These are phyloP conservation scores for Cladosporium colombiae DNA, from an alignment of 2,329 filamentous ascomycete genomes.

Conservation along the genomic window DNA sequence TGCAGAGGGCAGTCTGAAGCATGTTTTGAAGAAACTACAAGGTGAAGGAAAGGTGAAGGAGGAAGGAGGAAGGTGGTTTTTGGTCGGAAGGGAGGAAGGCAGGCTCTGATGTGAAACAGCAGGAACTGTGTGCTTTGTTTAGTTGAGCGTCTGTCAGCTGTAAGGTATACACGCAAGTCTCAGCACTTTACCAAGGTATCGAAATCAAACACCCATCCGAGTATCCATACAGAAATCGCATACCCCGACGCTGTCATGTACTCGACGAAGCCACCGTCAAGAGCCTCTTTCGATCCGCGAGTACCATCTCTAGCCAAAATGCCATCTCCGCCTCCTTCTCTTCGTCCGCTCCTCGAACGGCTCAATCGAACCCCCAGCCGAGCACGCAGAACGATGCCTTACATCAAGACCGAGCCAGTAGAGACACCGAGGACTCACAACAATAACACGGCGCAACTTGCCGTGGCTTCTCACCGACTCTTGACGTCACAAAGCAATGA, in stretches of 20 bases:
- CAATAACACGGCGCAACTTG: not conserved
- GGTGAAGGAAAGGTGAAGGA: slow-evolving; percentile 66
- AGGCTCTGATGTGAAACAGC: not conserved
- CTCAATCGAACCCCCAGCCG: slow-evolving; percentile 1
- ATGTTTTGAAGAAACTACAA: slow-evolving; percentile 78
- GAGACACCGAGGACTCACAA: not conserved
- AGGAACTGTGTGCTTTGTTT: not conserved
- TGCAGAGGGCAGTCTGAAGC: slow-evolving; percentile 72
- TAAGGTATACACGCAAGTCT: not conserved
- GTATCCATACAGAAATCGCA: not conserved
- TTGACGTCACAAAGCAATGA: not conserved
- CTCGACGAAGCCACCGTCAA: not conserved
- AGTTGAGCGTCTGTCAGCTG: not conserved
- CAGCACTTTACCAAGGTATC: too few relatives aligned
- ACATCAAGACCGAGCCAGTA: not conserved
- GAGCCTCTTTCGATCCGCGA: not conserved
- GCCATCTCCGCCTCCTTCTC: slow-evolving; percentile 4
- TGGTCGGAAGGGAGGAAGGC: slow-evolving; percentile 33
- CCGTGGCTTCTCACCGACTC: not conserved
- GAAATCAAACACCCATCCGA: too few relatives aligned
- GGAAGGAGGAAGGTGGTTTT: slow-evolving; percentile 34
- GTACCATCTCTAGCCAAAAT: not conserved
- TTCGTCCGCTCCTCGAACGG: not conserved
- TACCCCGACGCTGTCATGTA: not conserved
- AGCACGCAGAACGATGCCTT: not conserved